Base-by-base conservation (phyloP, 441 rosid genomes). In the Kokia cookei region DNA sequence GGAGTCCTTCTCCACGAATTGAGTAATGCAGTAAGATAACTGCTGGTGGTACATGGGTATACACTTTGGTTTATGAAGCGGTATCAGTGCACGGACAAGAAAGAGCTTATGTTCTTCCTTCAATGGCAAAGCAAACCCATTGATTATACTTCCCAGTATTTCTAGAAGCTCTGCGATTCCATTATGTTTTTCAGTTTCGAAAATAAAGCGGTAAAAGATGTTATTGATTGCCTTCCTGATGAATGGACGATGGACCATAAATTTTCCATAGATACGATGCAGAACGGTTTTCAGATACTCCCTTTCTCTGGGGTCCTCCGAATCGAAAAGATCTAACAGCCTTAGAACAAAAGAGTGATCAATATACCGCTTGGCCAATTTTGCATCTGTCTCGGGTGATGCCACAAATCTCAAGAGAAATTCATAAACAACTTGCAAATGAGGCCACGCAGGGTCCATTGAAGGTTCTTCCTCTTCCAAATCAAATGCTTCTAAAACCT, bases 171-270 rank as follows among this genome's bases (percentile, higher is more conserved):
- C 97, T 4, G 94, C 97, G 64, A 90, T 87, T 69, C 97, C 96
- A 48, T 92, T 92, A 68, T 92, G 97, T 83, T 90, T 92, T 87
- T 92, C 97, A 2, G 96, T 91, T 79, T 93, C 98, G 72, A 90
- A 93, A 65, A 93, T 86, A 79, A 92, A 92, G 32, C 87, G 84
- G 55, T 87, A 94, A 81, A 94, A 92, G 68, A 94, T 89, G 73
- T 89, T 79, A 87, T 92, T 93, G 74, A 90, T 93, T 17, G 96
- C 84, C 73, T 92, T 93, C 85, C 98, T 86, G 71, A 93, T 93
- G 84, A 86, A 93, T 19, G 98, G 97, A 51, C 98, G 87, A 79
- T 93, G 94, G 81, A 90, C 98, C 98, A 93, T 92, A 76, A 93
- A 93, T 82, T 93, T 93, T 72, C 96, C 97, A 29, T 93, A 93